Evolutionary conservation across 1,139 yeast species (phyloP), one percentile per base, ranked within the genome.

Genomic region (Pneumocystis jirovecii): DNA sequence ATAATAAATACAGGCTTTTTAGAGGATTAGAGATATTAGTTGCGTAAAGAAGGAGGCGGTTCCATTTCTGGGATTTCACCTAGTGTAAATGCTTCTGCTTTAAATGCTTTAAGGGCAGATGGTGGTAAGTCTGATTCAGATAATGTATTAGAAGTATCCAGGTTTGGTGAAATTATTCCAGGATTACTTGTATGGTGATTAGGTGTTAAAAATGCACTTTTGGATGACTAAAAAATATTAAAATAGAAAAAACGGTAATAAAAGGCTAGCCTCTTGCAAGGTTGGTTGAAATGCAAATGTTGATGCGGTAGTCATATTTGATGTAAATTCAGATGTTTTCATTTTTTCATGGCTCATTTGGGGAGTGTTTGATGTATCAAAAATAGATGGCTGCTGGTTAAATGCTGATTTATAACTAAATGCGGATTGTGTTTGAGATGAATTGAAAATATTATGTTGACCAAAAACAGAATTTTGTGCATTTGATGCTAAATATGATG

Each of bases 31-130:
- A 5, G 5, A 63, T 76, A 73, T 63, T 75, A 78, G 17, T n/a
- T 15, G 10, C 61, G 61, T 25, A 60, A 39, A 39, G 61, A 60
- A 60, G 81, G 63, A 1, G 96, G 96, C 1, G 97, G 97, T 1
- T 90, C 84, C 0, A 83, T 71, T 68, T 88, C 96, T 0, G 97
- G 97, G 0, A 90, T 83, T 35, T 76, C 75, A 0, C 96, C 96
- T 35, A 89, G 74, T 19, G 75, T 74, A 71, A 89, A 90, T 2
- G 69, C 66, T 0, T 74, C 71, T 0, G 84, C 80, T 68, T 78
- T 75, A 72, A 88, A 90, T 25, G 82, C 82, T 6, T 74, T 77
- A 15, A 78, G 67, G 0, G 84, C 78, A 1, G 71, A 74, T 6
- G 77, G 79, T 39, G 82, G 75, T 12, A 85, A 73, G 12, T 79